Conservation (phyloP, 169 alveolate species). For the Plasmodium knowlesi region DNA sequence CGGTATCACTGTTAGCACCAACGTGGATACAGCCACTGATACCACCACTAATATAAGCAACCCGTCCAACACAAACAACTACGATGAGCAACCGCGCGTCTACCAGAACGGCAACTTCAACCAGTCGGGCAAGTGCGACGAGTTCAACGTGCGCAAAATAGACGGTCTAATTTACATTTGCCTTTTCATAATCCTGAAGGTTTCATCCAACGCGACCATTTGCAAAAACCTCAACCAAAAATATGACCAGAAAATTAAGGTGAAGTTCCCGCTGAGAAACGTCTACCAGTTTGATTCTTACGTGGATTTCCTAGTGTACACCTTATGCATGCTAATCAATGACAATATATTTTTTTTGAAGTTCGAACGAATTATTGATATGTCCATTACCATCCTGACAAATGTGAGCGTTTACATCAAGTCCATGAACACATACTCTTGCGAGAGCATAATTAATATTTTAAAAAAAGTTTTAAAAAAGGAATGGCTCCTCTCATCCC, state of each 20-base stretch:
- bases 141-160: slow-evolving; percentile 54
- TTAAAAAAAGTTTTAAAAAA: slow-evolving; percentile 69
- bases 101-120: slow-evolving; percentile 38
- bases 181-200: slow-evolving; percentile 53
- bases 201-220: slow-evolving; percentile 40
- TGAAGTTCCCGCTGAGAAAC: slow-evolving; percentile 37
- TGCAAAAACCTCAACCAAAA: slow-evolving; percentile 69
- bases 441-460: slow-evolving; percentile 65
- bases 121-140: slow-evolving; percentile 36
- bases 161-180: slow-evolving; percentile 69
- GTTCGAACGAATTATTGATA: slow-evolving; percentile 66
- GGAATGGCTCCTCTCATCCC: slow-evolving; percentile 71
- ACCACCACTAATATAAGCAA: neutral
- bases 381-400: slow-evolving; percentile 66
- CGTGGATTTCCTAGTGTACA: slow-evolving; percentile 49
- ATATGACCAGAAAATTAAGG: slow-evolving; percentile 47
- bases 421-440: slow-evolving; percentile 56
- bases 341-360: slow-evolving; percentile 64
- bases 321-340: slow-evolving; percentile 29
- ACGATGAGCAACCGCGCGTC: neutral
- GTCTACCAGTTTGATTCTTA: slow-evolving; percentile 39
- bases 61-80: neutral
- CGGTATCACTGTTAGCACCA: neutral
- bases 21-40: neutral
- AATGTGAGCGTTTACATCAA: slow-evolving; percentile 70